Evolutionary conservation across 2,329 filamentous ascomycete species (phyloP), one percentile per base, ranked within the genome.

Genomic region (Hymenoscyphus fructigenus): DNA sequence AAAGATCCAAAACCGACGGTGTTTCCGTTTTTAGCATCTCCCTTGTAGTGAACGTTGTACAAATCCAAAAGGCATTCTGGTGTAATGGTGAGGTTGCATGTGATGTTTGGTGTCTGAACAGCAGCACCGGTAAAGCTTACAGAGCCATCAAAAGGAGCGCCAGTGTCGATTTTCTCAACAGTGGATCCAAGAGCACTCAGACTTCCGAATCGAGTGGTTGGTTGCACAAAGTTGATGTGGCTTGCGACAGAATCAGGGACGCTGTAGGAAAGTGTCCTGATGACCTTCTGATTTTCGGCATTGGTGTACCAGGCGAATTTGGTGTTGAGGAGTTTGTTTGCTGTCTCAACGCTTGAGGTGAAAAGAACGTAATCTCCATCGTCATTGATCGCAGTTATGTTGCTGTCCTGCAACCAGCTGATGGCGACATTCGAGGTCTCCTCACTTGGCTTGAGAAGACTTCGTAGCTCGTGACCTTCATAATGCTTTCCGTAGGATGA

Each of bases 401-500:
- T 70, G 7, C 75, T 74, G 17, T 72, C 71, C 66, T 79, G 73
- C 23, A 84, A 75, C 82, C 82, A 84, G 36, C 65, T 71, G 15
- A 78, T 74, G 17, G 81, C 78, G 1, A 75, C 69, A 1, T 74
- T 67, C 14, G 77, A 69, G 15, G 77, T 76, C 12, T 78, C 76
- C 14, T 77, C 71, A 5, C 75, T 74, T 0, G 80, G 78, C 10
- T 75, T 76, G 55, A 83, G 78, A 66, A 81, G 76, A 6, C 75
- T 69, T 61, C 81, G 78, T 62, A 82, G 76, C 41, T 82, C 78
- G 17, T 77, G 74, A 47, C 77, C 75, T 53, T 77, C 77, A 67
- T 81, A 78, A 70, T 84, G 82, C 64, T 82, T 72, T 29, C 83
- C 83, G 67, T 85, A 84, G 26, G 77, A 75, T 3, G 77, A 67